Base-by-base conservation (phyloP, 805 yeast species). In the Saccharomycopsis fermentans region DNA sequence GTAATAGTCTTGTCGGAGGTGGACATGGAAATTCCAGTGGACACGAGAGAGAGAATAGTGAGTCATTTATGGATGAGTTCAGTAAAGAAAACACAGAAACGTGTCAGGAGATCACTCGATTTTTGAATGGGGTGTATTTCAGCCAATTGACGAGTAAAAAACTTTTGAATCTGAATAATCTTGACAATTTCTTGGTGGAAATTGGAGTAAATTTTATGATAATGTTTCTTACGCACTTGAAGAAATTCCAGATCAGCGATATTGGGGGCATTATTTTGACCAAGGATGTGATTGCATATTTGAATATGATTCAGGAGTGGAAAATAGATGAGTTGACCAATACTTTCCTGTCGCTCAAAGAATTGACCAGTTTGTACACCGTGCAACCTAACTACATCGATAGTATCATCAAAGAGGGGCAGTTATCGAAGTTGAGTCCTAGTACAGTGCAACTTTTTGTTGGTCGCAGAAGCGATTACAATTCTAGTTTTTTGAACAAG, bases 221-320 rank as follows among this genome's bases (percentile, higher is more conserved):
- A 29, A 74, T 81, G 51, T 71, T 92, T 53, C 73, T 89, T 64
- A 80, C 77, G 29, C 97, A 91, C 68, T 84, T 85, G 69, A 83
- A 83, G 61, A 86, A 83, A 65, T 87, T 81, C 68, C 82, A 81
- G 47, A 88, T 91, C 63, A 87, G 82, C 64, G 82, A 90, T 1
- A 81, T 83, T 6, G 98, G 97, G 56, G 96, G 96, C 34, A 77
- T 85, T 61, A 81, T 86, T 14, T 79, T 89, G 14, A 87, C 96
- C 0, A 87, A 85, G 65, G 97, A 91, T 70, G 82, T 87, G 6
- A 86, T 87, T 40, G 80, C 87, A 52, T 88, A 85, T 66, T 92
- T 89, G 68, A 75, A 80, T 16, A 75, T 80, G 14, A 77, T 87
- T 50, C 89, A 84, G 58, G 77, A 76, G 50, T 89, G 94, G 92